Base-by-base conservation (phyloP, 2,329 filamentous ascomycete genomes). In the Pyrenophora teres region DNA sequence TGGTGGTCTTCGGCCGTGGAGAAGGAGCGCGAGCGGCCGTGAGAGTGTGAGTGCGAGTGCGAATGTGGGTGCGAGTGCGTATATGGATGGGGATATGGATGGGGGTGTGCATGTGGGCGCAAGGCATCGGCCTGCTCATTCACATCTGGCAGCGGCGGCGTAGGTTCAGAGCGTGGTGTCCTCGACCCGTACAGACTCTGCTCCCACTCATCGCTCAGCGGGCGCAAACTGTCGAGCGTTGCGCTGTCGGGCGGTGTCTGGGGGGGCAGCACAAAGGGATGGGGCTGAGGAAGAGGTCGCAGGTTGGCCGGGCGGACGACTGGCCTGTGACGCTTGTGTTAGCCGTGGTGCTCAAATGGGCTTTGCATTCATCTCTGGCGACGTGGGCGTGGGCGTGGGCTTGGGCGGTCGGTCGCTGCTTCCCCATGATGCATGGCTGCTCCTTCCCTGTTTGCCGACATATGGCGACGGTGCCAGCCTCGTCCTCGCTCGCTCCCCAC, bases 1-100 rank as follows among this genome's bases (percentile, higher is more conserved):
- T 74, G 27, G 53, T 82, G 80, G 59, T 92, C 89, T 40, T 87
- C 87, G 47, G 88, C 77, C 5, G 88, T 92, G 30, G 89, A 92
- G 67, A 92, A 89, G 0, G 91, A 95, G 63, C 87, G 79, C 16
- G 89, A 85, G 59, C 88, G 85, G 25, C 59, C 54, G 62, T 74
- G 71, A 10, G 63, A 54, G 31, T 55, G 52, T 13, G 66, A 56
- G 19, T 65, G 62, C 53, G 54, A 32, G 36, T 56, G 46, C 40
- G 60, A 51, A 6, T 57, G 60, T 32, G 55, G 54, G 43, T 57
- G 55, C 27, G 50, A 52, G 23, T 46, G 23, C 39, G 23, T 16
- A 27, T 40, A 18, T 38, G 19, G 30, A 9, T 35, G 27, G 30
- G 40, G 13, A 16, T 8, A 10, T 38, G 21, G 45, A 21, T 21